Evolutionary conservation across 208 protist species (phyloP).

Genomic region (Leishmania aethiopica): DNA sequence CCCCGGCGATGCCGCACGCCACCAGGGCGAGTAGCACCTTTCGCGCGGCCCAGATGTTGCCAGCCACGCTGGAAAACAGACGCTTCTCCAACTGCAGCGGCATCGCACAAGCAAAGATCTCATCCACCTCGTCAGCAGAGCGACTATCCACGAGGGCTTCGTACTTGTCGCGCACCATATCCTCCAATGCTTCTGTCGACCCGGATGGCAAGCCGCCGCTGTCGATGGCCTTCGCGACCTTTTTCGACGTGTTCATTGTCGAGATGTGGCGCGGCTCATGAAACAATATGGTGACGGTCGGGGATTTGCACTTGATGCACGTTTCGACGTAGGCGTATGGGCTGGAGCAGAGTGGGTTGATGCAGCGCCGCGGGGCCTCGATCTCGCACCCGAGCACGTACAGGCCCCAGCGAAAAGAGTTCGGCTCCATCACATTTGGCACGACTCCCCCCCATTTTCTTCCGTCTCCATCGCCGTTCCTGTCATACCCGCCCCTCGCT

Average conservation of each 20-base stretch:
- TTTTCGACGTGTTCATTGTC: neutral
- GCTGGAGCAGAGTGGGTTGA: conserved; percentile 37
- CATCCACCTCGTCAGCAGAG: conserved; percentile 28
- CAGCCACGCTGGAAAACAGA: conserved; percentile 24
- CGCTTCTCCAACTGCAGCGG: conserved; percentile 22
- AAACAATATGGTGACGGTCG: conserved; percentile 30
- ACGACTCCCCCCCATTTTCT: neutral
- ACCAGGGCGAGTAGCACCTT: conserved; percentile 37
- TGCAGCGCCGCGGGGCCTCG: conserved; percentile 39
- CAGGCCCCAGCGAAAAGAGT: conserved; percentile 38
- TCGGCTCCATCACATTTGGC: neutral
- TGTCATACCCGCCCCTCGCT: neutral
- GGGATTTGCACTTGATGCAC: conserved; percentile 35
- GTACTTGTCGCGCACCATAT: conserved; percentile 22
- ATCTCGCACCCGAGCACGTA: conserved; percentile 36
- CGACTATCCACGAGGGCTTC: conserved; percentile 17
- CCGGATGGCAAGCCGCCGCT: neutral
- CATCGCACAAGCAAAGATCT: conserved; percentile 30
- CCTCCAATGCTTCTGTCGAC: conserved; percentile 11
- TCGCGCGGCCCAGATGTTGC: conserved; percentile 21
- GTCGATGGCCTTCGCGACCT: neutral
- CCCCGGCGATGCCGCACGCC: conserved; percentile 28
- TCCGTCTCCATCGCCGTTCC: neutral
- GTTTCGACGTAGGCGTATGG: conserved; percentile 25
- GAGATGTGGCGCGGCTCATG: conserved; percentile 27